A percentile compares a stretch with the other conserved stretches of the same genome.
Evolutionary conservation across 2,329 filamentous ascomycete species (phyloP).

Genomic region (Neoarthrinium moseri): DNA sequence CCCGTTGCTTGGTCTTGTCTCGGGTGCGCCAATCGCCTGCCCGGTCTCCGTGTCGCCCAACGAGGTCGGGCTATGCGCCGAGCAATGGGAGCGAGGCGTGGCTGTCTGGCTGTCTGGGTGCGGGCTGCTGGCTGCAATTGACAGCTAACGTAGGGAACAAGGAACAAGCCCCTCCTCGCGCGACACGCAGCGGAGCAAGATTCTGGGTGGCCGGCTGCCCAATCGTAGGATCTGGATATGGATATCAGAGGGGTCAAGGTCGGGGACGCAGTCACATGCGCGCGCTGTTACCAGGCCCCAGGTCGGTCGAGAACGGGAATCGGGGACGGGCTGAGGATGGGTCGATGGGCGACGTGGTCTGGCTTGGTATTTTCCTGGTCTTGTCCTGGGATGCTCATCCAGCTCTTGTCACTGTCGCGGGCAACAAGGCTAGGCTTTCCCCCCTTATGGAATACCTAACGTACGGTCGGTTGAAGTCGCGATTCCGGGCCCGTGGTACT

Average conservation of each 20-base stretch:
- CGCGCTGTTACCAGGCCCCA: not conserved
- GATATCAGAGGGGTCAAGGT: not conserved
- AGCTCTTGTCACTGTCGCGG: too few relatives aligned
- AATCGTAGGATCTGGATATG: not conserved
- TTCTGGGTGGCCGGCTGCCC: not conserved
- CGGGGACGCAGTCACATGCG: conserved; percentile 2
- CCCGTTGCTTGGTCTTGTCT: conserved; percentile 4
- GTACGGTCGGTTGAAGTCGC: conserved; percentile 1
- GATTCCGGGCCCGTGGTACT: not conserved
- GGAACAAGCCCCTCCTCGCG: conserved; percentile 4
- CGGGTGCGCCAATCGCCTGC: too few relatives aligned
- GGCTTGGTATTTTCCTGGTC: too few relatives aligned
- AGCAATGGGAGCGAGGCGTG: not conserved
- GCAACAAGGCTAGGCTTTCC: too few relatives aligned
- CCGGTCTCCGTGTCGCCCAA: not conserved
- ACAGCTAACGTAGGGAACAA: too few relatives aligned
- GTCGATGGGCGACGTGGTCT: not conserved
- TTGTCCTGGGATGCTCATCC: too few relatives aligned
- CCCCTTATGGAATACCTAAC: too few relatives aligned
- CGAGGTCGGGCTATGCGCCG: too few relatives aligned
- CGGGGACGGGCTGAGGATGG: not conserved
- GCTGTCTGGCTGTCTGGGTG: not conserved
- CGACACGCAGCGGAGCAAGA: not conserved
- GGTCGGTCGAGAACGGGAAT: too few relatives aligned
- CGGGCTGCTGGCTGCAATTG: too few relatives aligned